Evolutionary conservation across 2,329 filamentous ascomycete genomes (phyloP), one percentile per base, ranked within the genome.

Genomic region (Achaetomium macrosporum): DNA sequence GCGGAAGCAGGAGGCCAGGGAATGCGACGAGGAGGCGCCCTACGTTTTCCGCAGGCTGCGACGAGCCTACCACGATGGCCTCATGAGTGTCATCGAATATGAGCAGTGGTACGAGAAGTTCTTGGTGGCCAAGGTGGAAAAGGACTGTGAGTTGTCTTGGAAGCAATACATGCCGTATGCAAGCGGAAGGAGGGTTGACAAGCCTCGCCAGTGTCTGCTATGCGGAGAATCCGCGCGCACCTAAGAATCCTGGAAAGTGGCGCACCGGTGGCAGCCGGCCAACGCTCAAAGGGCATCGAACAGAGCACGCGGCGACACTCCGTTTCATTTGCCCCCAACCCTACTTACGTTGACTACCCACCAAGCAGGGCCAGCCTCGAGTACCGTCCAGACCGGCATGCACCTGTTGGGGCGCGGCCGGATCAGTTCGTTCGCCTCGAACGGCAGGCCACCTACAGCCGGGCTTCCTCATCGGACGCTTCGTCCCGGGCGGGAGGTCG

Each of bases 21-120:
- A 57, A 37, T 56, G 53, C 16, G 58, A 61, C 11, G 61, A 63
- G 15, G 58, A 59, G 39, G 57, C 58, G 11, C 57, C 54, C 1
- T 54, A 56, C 46, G 33, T 62, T 25, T 62, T 61, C 44, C 55
- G 58, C 15, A 54, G 54, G 47, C 50, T 62, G 45, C 55, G 56
- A 19, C 47, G 50, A 47, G 58, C 60, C 8, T 57, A 61, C 44
- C 55, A 58, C 40, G 59, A 61, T 20, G 62, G 61, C 0, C 54
- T 61, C 15, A 59, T 66, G 59, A 57, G 47, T 16, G 42, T 54
- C 12, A 42, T 40, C 19, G 61, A 63, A 39, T 65, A 60, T 19
- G 59, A 64, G 39, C 51, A 57, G 25, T 65, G 64, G 62, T 64
- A 65, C 43, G 61, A 65, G 56, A 62, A 52, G 43, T 61, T 64